Evolutionary conservation across 2,329 filamentous ascomycete genomes (phyloP).

Genomic region (Zelopaecilomyces penicillatus): DNA sequence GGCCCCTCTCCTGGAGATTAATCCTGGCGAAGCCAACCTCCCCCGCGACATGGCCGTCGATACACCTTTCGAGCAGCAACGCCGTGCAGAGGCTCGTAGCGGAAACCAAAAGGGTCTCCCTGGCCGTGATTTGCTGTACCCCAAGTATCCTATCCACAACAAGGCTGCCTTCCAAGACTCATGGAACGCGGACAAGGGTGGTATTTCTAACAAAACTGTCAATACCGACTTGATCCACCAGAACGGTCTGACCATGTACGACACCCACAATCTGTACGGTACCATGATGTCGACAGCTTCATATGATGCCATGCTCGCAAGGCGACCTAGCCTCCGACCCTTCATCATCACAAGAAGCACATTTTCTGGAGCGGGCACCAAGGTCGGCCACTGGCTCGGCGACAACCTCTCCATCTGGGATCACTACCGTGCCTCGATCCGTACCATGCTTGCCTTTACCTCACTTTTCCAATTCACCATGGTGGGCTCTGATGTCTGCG

Average conservation of each 20-base stretch:
- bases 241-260: conserved; percentile 67
- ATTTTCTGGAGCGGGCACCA: conserved; percentile 67
- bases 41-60: conserved; percentile 1
- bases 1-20: not conserved
- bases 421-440: conserved; percentile 69
- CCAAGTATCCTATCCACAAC: conserved; percentile 70
- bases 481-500: conserved; percentile 68
- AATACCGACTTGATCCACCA: conserved; percentile 70
- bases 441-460: conserved; percentile 66
- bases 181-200: conserved; percentile 49
- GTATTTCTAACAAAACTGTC: conserved; percentile 51
- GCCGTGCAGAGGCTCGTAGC: conserved; percentile 30
- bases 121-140: conserved; percentile 59
- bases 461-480: conserved; percentile 62
- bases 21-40: conserved; percentile 2
- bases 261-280: conserved; percentile 74
- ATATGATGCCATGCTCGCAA: conserved; percentile 56
- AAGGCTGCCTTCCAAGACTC: conserved; percentile 42
- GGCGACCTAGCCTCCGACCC: conserved; percentile 62
- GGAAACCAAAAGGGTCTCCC: conserved; percentile 31
- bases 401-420: conserved; percentile 65
- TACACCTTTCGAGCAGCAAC: conserved; percentile 37
- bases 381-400: conserved; percentile 75
- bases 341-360: conserved; percentile 81
- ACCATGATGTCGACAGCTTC: conserved; percentile 70